Evolutionary conservation across 169 alveolate genomes (phyloP).

Genomic region (Perkinsus chesapeaki): DNA sequence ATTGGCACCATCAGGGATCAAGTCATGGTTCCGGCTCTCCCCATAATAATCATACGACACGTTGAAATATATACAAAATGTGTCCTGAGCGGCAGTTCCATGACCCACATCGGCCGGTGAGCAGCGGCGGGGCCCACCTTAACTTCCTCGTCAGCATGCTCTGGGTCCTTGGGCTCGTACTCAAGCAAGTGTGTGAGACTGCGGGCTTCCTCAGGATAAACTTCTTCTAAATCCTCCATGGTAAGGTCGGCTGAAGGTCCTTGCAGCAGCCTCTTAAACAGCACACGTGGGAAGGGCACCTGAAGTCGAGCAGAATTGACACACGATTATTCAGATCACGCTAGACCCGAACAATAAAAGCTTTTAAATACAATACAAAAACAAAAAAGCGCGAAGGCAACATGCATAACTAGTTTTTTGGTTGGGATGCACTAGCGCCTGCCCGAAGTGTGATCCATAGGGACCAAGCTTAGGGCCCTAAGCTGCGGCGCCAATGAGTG

Average conservation of each 20-base stretch:
- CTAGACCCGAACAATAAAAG: too few species aligned
- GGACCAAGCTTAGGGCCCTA: too few species aligned
- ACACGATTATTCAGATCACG: neutral
- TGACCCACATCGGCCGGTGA: neutral
- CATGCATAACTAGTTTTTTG: neutral
- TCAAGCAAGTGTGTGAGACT: neutral
- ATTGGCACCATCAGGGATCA: neutral
- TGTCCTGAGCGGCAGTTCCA: neutral
- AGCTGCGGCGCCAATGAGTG: too few species aligned
- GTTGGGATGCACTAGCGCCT: neutral
- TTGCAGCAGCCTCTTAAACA: conserved; percentile 58
- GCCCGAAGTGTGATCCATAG: neutral
- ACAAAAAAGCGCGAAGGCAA: neutral
- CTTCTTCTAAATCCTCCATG: conserved; percentile 54
- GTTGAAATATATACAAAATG: neutral
- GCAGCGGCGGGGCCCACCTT: neutral
- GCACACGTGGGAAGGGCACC: conserved; percentile 57
- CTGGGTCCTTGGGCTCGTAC: neutral
- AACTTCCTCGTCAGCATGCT: neutral
- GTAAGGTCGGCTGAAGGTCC: conserved; percentile 20
- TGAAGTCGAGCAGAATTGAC: conserved; percentile 40
- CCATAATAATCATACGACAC: neutral
- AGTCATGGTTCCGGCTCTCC: neutral
- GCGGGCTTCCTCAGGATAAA: conserved; percentile 48
- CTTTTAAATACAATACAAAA: too few species aligned